Evolutionary conservation across 495 filamentous ascomycete genomes (phyloP).

Genomic region (Apiosordaria backusii): DNA sequence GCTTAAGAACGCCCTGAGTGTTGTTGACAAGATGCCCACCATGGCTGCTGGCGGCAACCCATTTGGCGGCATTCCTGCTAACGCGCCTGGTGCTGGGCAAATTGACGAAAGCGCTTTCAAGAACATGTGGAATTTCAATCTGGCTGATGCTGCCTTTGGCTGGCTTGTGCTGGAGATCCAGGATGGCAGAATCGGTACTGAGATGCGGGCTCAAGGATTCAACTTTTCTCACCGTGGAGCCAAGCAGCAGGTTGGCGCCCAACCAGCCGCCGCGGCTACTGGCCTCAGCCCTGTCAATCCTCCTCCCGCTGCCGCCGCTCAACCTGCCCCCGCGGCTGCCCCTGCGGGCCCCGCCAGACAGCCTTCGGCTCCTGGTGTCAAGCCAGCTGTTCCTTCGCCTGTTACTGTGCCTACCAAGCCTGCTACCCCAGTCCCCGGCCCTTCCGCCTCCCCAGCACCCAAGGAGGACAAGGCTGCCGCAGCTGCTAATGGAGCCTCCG

Average conservation of each 20-base stretch:
- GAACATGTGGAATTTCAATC: constrained; percentile 99
- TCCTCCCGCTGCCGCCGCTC: neutral
- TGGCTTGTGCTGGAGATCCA: constrained; percentile 94
- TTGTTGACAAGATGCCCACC: constrained; percentile 94
- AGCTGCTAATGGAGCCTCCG: constrained; percentile 48
- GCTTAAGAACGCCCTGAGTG: constrained; percentile 79
- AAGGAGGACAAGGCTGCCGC: constrained; percentile 48
- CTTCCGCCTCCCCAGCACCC: constrained; percentile 37
- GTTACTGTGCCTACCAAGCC: constrained; percentile 51
- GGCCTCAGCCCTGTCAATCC: constrained; percentile 32
- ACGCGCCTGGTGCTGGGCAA: constrained; percentile 63
- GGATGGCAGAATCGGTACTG: constrained; percentile 89
- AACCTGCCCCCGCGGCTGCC: constrained; percentile 23
- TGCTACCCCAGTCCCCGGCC: constrained; percentile 45
- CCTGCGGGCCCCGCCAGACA: constrained; percentile 30
- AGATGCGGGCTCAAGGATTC: constrained; percentile 98
- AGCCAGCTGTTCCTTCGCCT: constrained; percentile 36
- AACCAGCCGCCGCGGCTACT: constrained; percentile 31
- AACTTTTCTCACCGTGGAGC: constrained; percentile 92
- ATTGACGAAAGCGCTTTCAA: constrained; percentile 99
- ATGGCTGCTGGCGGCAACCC: constrained; percentile 94
- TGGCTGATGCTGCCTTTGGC: constrained; percentile 96
- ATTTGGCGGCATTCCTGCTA: constrained; percentile 81
- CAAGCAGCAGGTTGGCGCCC: constrained; percentile 47
- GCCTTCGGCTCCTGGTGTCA: constrained; percentile 35